Percentiles rank a stretch among this genome's conserved stretches.
These are phyloP conservation scores for Brassica hybrid DNA, from an alignment of 441 rosid species.

Conservation along the genomic window DNA sequence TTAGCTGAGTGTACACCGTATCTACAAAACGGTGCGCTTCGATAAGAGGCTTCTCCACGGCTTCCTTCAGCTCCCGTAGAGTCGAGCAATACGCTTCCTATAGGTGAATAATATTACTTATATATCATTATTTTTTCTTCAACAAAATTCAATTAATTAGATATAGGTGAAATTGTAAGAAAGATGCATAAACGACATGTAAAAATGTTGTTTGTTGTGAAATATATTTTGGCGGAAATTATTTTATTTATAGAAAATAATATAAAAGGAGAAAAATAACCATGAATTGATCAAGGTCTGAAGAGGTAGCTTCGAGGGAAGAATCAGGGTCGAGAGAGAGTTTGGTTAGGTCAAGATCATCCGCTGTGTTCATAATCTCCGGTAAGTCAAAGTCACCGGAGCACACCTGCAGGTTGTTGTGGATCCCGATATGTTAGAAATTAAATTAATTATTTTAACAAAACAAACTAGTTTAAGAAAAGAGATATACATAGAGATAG, in stretches of 20 bases:
- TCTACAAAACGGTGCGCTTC: conserved; percentile 45
- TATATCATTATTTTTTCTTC: too few species aligned
- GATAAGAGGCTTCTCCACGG: conserved; percentile 45
- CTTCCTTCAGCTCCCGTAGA: conserved; percentile 46
- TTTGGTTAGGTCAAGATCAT: conserved; percentile 26
- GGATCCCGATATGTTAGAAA: conserved; percentile 16
- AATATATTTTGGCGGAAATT: neutral
- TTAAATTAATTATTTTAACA: neutral
- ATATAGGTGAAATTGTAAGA: neutral
- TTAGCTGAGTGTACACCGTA: conserved; percentile 39
- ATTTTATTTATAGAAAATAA: neutral
- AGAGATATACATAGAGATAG: neutral
- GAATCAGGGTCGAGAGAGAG: conserved; percentile 25
- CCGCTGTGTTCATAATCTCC: conserved; percentile 26
- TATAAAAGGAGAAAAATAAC: conserved; percentile 30
- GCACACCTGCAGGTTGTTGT: conserved; percentile 31
- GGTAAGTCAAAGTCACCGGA: conserved; percentile 38
- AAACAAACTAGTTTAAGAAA: neutral
- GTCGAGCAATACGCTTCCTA: conserved; percentile 51
- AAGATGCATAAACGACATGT: neutral
- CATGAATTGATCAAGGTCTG: conserved; percentile 56
- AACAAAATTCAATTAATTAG: too few species aligned
- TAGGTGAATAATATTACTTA: neutral
- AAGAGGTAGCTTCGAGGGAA: conserved; percentile 30
- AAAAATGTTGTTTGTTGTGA: neutral